Evolutionary conservation across 2,329 filamentous ascomycete genomes (phyloP).

Genomic region (Mollisiaceae sp.): DNA sequence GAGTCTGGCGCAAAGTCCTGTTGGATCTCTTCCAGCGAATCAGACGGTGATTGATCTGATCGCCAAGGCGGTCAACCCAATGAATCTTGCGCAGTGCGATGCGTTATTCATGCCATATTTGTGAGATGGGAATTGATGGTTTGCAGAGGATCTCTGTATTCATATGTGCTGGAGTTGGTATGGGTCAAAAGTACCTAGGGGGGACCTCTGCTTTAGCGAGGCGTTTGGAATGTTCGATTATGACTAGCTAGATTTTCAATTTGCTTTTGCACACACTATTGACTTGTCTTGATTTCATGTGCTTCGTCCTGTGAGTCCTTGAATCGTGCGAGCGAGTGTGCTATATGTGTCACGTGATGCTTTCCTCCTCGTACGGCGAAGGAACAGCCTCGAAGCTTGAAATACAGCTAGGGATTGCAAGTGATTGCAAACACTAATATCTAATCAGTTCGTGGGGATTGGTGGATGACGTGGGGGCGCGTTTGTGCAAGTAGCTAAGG

Average conservation of each 20-base stretch:
- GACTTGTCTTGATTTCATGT: no score
- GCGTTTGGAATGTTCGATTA: background rate
- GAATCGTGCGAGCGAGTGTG: background rate
- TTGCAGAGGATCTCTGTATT: background rate
- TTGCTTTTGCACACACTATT: background rate
- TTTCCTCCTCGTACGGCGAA: background rate
- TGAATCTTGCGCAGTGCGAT: conserved; percentile 86
- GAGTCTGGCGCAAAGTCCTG: conserved; percentile 74
- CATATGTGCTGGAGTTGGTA: background rate
- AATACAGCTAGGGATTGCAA: background rate
- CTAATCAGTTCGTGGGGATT: background rate
- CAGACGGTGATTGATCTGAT: conserved; percentile 97
- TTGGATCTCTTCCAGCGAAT: conserved; percentile 86
- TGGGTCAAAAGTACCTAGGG: background rate
- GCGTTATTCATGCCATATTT: conserved; percentile 97
- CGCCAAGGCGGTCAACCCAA: conserved; percentile 89
- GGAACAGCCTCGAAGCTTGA: no score
- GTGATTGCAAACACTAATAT: background rate
- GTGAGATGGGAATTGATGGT: conserved; percentile 49
- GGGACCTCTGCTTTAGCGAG: conserved; percentile 3
- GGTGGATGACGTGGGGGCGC: background rate
- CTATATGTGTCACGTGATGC: background rate
- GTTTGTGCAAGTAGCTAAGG: background rate
- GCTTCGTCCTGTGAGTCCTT: background rate
- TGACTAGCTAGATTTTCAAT: background rate